Evolutionary conservation across 2,329 filamentous ascomycete species (phyloP), one percentile per base, ranked within the genome.

Genomic region (Trichoderma atrobrunneum): DNA sequence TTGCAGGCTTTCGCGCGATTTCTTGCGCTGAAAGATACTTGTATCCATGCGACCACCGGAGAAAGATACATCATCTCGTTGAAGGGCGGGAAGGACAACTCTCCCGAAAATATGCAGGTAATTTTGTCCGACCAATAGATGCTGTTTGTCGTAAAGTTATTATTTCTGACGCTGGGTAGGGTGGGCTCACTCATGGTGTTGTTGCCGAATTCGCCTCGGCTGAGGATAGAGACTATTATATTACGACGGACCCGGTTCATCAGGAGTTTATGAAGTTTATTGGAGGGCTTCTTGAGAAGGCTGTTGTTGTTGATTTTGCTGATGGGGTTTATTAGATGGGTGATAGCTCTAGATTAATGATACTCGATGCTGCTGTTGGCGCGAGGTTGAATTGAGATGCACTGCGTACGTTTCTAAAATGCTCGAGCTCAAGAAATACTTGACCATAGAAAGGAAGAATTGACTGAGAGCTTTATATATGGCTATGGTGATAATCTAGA

Each of bases 11-110:
- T 79, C 74, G 72, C 75, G 3, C 74, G 75, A 12, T 77, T 84
- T 70, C 73, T 92, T 6, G 84, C 79, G 0, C 82, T 93, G 1
- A 85, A 86, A 76, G 81, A 88, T 5, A 84, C 83, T 7, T 93
- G 92, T 78, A 57, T 92, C 21, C 89, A 92, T 74, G 89, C 90
- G 1, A 82, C 81, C 1, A 87, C 88, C 0, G 81, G 88, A 16
- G 81, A 85, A 73, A 85, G 86, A 0, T 93, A 93, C 76, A 86
- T 93, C 73, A 86, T 84, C 73, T 85, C 85, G 0, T 81, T 86
- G 26, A 84, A 83, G 3, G 91, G 90, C 1, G 91, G 91, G 1
- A 81, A 80, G 64, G 87, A 93, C 76, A 90, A 88, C 74, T 91
- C 88, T 24, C 84, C 84, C 0, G 90, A 92, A 5, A 21, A 21